These are phyloP conservation scores for Arthrobotrys pseudoclavata DNA, from an alignment of 2,329 filamentous ascomycete genomes.

Conservation along the genomic window DNA sequence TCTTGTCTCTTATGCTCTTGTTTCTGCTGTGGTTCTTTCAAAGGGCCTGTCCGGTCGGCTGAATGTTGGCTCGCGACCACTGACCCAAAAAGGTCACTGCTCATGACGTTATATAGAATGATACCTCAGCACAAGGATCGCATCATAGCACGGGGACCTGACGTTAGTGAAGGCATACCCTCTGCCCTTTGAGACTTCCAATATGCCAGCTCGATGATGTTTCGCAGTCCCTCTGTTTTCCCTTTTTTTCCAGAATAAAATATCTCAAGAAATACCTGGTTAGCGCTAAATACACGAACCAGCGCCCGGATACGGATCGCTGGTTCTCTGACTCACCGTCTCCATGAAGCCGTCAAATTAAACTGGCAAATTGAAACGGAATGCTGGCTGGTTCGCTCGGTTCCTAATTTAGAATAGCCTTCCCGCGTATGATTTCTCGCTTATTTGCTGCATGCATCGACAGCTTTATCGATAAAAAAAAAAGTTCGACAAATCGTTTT, in stretches of 20 bases:
- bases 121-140: conserved; percentile 38
- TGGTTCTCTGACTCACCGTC: conserved; percentile 44
- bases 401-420: conserved; percentile 60
- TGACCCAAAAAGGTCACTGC: conserved; percentile 51
- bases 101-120: conserved; percentile 59
- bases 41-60: conserved; percentile 25
- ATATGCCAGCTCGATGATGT: conserved; percentile 12
- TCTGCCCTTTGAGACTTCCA: conserved; percentile 14
- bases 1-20: conserved; percentile 9
- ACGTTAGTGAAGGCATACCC: conserved; percentile 20
- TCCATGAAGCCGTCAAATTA: conserved; percentile 32
- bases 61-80: conserved; percentile 29
- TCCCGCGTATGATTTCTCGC: conserved; percentile 59
- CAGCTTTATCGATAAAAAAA: conserved; percentile 54
- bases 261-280: conserved; percentile 2
- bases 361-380: conserved; percentile 38
- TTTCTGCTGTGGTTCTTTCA: conserved; percentile 17
- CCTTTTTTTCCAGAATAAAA: conserved; percentile 26
- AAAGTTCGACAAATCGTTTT: conserved; percentile 34
- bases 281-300: not conserved
- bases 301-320: conserved; percentile 10
- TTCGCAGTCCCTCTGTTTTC: not conserved
- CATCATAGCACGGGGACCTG: conserved; percentile 55
- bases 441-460: conserved; percentile 59
- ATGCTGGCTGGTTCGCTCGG: conserved; percentile 49